Base-by-base conservation (phyloP, 805 yeast species). In the Wickerhamiella spandovensis region DNA sequence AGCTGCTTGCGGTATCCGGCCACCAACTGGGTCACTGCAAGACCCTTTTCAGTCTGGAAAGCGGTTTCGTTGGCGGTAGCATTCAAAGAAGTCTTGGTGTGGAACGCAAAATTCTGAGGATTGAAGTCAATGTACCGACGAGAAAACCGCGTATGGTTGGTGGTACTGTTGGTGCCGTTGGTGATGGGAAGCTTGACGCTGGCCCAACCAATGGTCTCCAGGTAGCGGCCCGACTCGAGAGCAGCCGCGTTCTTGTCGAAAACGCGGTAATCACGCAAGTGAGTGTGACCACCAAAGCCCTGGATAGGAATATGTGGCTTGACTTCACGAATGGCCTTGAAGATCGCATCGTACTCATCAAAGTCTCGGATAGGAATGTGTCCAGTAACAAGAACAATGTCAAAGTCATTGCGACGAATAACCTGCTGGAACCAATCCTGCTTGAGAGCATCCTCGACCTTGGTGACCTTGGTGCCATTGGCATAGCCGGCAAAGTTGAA, bases 211-310 rank as follows among this genome's bases (percentile, higher is more conserved):
- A 84, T 75, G 0, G 97, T 90, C 63, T 90, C 97, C 61, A 95
- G 78, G 62, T 84, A 90, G 47, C 96, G 71, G 0, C 97, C 97
- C 62, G 95, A 84, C 67, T 90, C 95, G n/a, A 90, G 65, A 0
- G 82, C 96, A 0, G 84, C 78, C 22, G 89, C 75, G 46, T 67
- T 68, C 1, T 70, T 67, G 60, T 90, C 97, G 47, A 80, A 70
- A 3, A 77, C 68, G 7, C 77, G 74, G 64, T 82, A 90, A 64
- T 90, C 97, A 54, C 97, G 72, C 15, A 90, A 79, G 62, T 90
- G 97, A 25, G 94, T 80, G 66, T 90, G 97, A 1, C 97, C 97
- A 1, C 97, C 97, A 65, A 90, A 82, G 58, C 83, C 85, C 63
- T 87, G 95, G 48, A 90, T 83, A 0, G 79, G 69, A 0, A 74